Conservation (phyloP, 192 early-diverging fungal genomes). For the Coemansia sp. region DNA sequence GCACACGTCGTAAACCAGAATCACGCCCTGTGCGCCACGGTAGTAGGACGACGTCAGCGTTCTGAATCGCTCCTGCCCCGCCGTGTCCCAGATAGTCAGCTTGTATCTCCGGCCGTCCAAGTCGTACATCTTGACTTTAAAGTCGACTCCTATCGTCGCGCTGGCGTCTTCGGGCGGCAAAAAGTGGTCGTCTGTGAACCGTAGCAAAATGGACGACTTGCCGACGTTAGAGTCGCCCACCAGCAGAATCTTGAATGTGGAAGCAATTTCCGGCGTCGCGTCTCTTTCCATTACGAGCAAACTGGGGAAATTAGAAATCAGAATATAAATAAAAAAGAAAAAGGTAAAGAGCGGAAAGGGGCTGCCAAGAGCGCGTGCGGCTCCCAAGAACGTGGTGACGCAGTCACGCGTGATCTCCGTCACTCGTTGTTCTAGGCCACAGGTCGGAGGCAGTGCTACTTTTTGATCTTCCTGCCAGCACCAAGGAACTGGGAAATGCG, state of each 20-base stretch:
- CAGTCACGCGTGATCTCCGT: not conserved
- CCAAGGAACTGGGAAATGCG: conserved; percentile 24
- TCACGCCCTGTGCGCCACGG: conserved; percentile 96
- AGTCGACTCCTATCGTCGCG: conserved; percentile 95
- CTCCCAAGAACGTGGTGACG: not conserved
- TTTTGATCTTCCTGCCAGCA: conserved; percentile 17
- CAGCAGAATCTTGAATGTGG: conserved; percentile 91
- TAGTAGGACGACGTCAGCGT: conserved; percentile 98
- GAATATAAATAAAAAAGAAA: conserved; percentile 4
- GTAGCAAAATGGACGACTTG: conserved; percentile 87
- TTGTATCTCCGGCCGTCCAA: conserved; percentile 89
- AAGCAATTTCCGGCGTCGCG: conserved; percentile 51
- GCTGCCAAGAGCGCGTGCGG: not conserved
- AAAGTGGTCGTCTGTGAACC: conserved; percentile 94
- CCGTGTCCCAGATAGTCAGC: conserved; percentile 97
- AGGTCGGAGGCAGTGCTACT: not conserved
- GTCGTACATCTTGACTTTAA: conserved; percentile 90
- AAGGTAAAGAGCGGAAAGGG: not conserved
- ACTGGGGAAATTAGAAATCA: not conserved
- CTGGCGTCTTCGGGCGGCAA: conserved; percentile 86
- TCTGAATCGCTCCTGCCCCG: conserved; percentile 97
- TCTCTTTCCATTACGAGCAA: not conserved
- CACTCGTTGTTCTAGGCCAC: too few species aligned
- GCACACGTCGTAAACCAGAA: conserved; percentile 97
- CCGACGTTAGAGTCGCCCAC: conserved; percentile 96